Conservation (phyloP, 2,329 filamentous ascomycete genomes). For the Orbilia oligospora region DNA sequence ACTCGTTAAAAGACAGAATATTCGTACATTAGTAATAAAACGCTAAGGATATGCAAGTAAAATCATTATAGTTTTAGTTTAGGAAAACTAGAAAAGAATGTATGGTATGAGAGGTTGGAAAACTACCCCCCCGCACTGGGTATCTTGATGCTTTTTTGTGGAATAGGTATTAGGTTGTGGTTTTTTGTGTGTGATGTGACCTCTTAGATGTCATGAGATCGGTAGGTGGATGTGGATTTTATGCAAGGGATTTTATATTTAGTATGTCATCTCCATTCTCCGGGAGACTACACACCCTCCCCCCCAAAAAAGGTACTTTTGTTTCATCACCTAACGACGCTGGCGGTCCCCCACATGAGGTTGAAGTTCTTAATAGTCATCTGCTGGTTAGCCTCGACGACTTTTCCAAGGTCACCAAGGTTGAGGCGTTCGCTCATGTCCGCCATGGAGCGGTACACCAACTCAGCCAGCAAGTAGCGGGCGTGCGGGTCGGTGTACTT, state of each 20-base stretch:
- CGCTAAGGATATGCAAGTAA: constrained; percentile 4
- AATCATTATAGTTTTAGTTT: constrained; percentile 20
- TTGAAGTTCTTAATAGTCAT: constrained; percentile 58
- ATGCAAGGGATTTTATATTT: constrained; percentile 29
- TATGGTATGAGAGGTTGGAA: constrained; percentile 7
- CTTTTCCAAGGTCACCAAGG: constrained; percentile 55
- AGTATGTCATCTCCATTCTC: constrained; percentile 7
- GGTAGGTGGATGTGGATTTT: constrained; percentile 1
- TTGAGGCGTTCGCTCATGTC: constrained; percentile 59
- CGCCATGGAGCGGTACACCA: constrained; percentile 57
- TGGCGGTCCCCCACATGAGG: constrained; percentile 54
- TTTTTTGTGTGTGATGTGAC: neutral
- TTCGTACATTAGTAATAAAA: constrained; percentile 27
- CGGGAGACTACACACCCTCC: neutral
- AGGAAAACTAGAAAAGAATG: neutral
- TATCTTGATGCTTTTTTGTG: constrained; percentile 25
- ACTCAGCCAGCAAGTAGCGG: constrained; percentile 58
- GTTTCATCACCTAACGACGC: constrained; percentile 51
- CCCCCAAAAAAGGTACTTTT: neutral
- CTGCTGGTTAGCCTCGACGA: constrained; percentile 59
- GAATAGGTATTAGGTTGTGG: neutral
- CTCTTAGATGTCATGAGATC: neutral
- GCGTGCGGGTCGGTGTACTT: constrained; percentile 58
- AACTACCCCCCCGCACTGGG: constrained; percentile 1
- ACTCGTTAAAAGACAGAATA: constrained; percentile 8